phyloP scores from a whole-genome alignment of 1,284 basidiomycete species.

The Heterobasidion annosum region DNA sequence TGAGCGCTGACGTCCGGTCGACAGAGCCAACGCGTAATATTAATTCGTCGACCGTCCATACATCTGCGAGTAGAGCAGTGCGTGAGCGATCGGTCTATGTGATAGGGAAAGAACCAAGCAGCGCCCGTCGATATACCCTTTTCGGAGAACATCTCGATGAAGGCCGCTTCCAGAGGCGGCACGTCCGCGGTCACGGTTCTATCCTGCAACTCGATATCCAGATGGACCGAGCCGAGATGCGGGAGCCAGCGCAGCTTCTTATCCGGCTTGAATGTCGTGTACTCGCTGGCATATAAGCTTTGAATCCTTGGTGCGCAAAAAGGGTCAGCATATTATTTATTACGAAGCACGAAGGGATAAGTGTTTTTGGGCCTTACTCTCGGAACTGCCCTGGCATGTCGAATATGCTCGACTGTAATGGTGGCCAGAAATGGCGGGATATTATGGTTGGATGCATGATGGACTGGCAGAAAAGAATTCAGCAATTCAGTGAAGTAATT shows the following conservation, averaged over 20 bases:
- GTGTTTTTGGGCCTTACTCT: slow-evolving; percentile 35
- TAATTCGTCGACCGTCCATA: slow-evolving; percentile 64
- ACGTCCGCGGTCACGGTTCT: slow-evolving; percentile 70
- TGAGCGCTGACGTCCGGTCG: slow-evolving; percentile 54
- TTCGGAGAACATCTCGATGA: slow-evolving; percentile 79
- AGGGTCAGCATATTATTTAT: neutral
- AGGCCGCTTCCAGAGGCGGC: slow-evolving; percentile 80
- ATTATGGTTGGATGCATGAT: slow-evolving; percentile 83
- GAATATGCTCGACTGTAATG: slow-evolving; percentile 65
- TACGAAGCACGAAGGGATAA: neutral
- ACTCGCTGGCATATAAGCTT: slow-evolving; percentile 69
- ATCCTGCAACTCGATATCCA: slow-evolving; percentile 78
- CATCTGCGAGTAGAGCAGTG: slow-evolving; percentile 31
- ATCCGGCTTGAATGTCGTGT: slow-evolving; percentile 78
- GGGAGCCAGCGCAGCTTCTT: slow-evolving; percentile 84
- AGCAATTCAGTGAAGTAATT: neutral
- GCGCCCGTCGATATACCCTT: slow-evolving; percentile 33
- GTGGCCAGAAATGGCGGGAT: slow-evolving; percentile 90
- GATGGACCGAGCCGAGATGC: slow-evolving; percentile 72
- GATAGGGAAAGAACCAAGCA: neutral
- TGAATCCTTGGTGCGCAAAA: slow-evolving; percentile 44
- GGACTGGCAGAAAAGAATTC: slow-evolving; percentile 28
- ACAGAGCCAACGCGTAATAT: slow-evolving; percentile 52
- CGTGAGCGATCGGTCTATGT: neutral
- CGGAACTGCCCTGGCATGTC: slow-evolving; percentile 79